Evolutionary conservation across 2,329 filamentous ascomycete genomes (phyloP).

Genomic region (Metarhizium album): DNA sequence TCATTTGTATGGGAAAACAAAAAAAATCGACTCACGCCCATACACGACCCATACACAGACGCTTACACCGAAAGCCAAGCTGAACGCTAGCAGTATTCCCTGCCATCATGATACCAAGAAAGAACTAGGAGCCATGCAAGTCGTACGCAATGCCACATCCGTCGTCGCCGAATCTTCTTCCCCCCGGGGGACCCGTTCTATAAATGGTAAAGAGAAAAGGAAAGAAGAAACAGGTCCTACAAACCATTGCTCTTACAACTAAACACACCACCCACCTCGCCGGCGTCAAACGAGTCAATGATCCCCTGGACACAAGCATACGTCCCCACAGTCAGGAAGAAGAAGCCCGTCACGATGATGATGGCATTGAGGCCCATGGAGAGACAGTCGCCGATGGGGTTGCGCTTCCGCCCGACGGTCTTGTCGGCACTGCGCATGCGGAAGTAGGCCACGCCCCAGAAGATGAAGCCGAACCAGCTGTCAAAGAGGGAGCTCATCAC

Average conservation of each 20-base stretch:
- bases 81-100: not conserved
- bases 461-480: slow-evolving; percentile 91
- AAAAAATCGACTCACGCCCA: too few species aligned
- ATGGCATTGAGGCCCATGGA: slow-evolving; percentile 58
- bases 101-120: not conserved
- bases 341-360: slow-evolving; percentile 65
- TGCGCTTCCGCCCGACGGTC: slow-evolving; percentile 40
- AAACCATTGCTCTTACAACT: slow-evolving; percentile 60
- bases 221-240: slow-evolving; percentile 18
- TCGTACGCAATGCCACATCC: not conserved
- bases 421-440: slow-evolving; percentile 59
- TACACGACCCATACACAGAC: too few species aligned
- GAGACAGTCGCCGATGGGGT: slow-evolving; percentile 36
- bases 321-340: slow-evolving; percentile 73
- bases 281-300: slow-evolving; percentile 56
- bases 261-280: slow-evolving; percentile 61
- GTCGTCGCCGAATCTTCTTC: not conserved
- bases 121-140: not conserved
- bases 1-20: too few species aligned
- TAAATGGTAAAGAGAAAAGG: not conserved
- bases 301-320: slow-evolving; percentile 70
- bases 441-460: slow-evolving; percentile 77
- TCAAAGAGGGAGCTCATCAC: slow-evolving; percentile 85
- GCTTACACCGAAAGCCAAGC: not conserved
- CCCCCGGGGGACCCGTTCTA: not conserved